phyloP scores from a whole-genome alignment of 495 filamentous ascomycete species.

The Apodospora peruviana region DNA sequence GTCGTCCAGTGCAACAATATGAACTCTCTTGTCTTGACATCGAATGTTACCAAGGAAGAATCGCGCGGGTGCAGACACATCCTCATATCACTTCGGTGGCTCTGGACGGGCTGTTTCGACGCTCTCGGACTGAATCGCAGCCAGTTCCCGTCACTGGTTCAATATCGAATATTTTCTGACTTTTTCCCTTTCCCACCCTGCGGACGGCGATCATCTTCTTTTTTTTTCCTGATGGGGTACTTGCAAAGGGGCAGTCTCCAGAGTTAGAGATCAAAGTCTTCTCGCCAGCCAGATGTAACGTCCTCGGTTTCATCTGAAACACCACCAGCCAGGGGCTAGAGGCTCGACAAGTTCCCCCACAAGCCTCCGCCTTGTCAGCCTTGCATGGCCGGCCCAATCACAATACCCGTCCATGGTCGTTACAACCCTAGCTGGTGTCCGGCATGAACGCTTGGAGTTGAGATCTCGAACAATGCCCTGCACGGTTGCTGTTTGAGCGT shows the following conservation, averaged over 20 bases:
- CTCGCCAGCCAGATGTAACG: slow-evolving; percentile 21
- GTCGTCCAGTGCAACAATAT: no score
- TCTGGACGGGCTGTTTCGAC: no score
- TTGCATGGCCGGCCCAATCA: slow-evolving; percentile 26
- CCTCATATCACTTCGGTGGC: no score
- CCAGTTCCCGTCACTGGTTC: no score
- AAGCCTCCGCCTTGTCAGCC: slow-evolving; percentile 23
- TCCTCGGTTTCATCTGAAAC: slow-evolving; percentile 36
- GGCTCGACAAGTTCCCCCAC: slow-evolving; percentile 9
- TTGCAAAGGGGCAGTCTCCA: not conserved
- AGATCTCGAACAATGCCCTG: slow-evolving; percentile 20
- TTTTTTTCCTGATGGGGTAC: not conserved
- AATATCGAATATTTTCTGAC: no score
- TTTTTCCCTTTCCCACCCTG: not conserved
- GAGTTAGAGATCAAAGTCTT: not conserved
- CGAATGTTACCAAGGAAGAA: no score
- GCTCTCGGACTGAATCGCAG: no score
- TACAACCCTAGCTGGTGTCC: not conserved
- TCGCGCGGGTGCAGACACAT: no score
- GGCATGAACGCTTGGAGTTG: slow-evolving; percentile 22
- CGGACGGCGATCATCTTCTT: not conserved
- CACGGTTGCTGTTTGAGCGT: slow-evolving; percentile 28
- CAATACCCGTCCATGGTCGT: not conserved
- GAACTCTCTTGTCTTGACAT: no score
- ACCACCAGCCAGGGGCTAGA: slow-evolving; percentile 15